phyloP scores from a whole-genome alignment of 1,139 yeast genomes.

The Sugiyamaella neomexicana region DNA sequence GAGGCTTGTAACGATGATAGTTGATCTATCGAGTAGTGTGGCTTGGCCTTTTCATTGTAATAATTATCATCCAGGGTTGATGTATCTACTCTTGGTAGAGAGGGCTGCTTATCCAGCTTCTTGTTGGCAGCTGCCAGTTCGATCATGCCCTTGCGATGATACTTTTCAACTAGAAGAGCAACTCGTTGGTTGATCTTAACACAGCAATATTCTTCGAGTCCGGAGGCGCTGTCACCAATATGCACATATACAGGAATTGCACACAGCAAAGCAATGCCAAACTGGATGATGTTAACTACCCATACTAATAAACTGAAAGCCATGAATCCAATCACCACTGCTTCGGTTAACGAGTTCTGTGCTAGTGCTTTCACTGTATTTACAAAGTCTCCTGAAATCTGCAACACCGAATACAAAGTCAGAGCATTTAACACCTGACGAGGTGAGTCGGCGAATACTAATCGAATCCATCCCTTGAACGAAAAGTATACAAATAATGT shows the following conservation, averaged over 20 bases:
- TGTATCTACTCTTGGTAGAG: slow-evolving; percentile 25
- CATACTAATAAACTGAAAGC: slow-evolving; percentile 73
- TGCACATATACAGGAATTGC: slow-evolving; percentile 57
- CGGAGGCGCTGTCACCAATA: slow-evolving; percentile 42
- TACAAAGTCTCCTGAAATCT: slow-evolving; percentile 49
- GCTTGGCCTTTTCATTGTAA: slow-evolving; percentile 1
- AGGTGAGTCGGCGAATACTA: slow-evolving; percentile 80
- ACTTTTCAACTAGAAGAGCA: slow-evolving; percentile 50
- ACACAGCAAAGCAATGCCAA: slow-evolving; percentile 57
- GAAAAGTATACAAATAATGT: slow-evolving; percentile 69
- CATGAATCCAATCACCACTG: slow-evolving; percentile 73
- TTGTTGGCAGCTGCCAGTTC: slow-evolving; percentile 33
- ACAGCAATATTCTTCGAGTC: slow-evolving; percentile 61
- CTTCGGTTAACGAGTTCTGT: slow-evolving; percentile 58
- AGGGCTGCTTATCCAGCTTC: slow-evolving; percentile 26
- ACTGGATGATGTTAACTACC: slow-evolving; percentile 64
- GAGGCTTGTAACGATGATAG: neutral
- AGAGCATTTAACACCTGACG: slow-evolving; percentile 81
- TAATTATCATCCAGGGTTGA: slow-evolving; percentile 11
- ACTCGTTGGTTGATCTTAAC: slow-evolving; percentile 55
- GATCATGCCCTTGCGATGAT: slow-evolving; percentile 43
- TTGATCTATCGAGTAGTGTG: slow-evolving; percentile 8
- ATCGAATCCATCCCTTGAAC: slow-evolving; percentile 61
- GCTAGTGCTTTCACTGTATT: slow-evolving; percentile 61
- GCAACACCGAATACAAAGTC: slow-evolving; percentile 59